Percentiles rank a stretch among this genome's conserved stretches.
Conservation (phyloP, 1,284 basidiomycete species). For the Cryptococcus hybrid region DNA sequence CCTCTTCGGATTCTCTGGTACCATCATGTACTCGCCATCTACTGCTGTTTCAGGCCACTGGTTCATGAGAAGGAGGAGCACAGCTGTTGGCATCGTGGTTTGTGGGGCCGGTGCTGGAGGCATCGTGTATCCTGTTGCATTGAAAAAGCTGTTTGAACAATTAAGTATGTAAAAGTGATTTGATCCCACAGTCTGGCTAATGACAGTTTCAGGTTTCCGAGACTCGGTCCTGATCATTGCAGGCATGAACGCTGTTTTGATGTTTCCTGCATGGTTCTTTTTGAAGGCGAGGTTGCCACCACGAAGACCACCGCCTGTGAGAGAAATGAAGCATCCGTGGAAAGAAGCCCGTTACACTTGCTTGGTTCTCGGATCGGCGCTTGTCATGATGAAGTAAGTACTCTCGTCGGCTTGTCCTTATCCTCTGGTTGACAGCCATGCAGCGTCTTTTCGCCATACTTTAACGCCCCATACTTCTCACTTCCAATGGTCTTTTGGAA, state of each 20-base stretch:
- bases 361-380: slow-evolving; percentile 24
- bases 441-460: slow-evolving; percentile 39
- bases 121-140: slow-evolving; percentile 44
- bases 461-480: slow-evolving; percentile 30
- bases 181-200: background rate
- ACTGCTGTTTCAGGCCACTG: slow-evolving; percentile 44
- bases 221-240: slow-evolving; percentile 42
- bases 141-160: slow-evolving; percentile 34
- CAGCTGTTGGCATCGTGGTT: slow-evolving; percentile 42
- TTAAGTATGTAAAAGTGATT: slow-evolving; percentile 32
- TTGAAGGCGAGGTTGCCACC: slow-evolving; percentile 43
- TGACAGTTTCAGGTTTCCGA: slow-evolving; percentile 32
- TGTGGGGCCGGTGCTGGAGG: slow-evolving; percentile 42
- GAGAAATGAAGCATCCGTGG: slow-evolving; percentile 33
- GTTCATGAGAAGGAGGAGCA: slow-evolving; percentile 38
- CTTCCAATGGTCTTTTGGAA: slow-evolving; percentile 21
- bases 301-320: slow-evolving; percentile 31
- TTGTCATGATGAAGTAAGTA: slow-evolving; percentile 35
- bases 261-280: slow-evolving; percentile 40
- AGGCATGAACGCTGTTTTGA: slow-evolving; percentile 40
- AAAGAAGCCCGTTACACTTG: slow-evolving; percentile 27
- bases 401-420: background rate
- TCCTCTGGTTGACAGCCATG: background rate
- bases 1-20: slow-evolving; percentile 36
- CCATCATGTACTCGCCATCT: slow-evolving; percentile 40